Evolutionary conservation across 441 rosid genomes (phyloP).

Genomic region (Pelargonium hybrid): DNA sequence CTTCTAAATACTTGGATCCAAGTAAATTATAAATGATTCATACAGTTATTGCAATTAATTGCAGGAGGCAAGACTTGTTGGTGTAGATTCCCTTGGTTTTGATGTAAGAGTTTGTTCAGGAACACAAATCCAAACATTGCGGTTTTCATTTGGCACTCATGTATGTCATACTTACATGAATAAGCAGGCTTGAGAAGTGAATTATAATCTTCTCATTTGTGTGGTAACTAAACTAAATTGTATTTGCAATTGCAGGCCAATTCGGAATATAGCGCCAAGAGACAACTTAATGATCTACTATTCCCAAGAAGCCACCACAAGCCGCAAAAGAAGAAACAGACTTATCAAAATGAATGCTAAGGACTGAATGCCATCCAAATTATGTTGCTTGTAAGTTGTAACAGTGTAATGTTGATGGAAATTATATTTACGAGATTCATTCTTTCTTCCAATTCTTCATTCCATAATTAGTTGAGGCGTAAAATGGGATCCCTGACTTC

Average conservation of each 20-base stretch:
- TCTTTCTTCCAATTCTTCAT: too few species aligned
- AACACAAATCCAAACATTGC: constrained; percentile 60
- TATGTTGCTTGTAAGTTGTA: neutral
- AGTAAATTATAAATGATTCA: too few species aligned
- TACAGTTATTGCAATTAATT: too few species aligned
- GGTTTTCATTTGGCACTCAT: constrained; percentile 58
- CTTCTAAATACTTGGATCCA: neutral
- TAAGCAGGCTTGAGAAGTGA: too few species aligned
- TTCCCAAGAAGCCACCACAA: constrained; percentile 36
- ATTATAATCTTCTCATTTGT: too few species aligned
- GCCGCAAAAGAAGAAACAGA: constrained; percentile 29
- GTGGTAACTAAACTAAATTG: too few species aligned
- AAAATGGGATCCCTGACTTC: too few species aligned
- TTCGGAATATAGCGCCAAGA: constrained; percentile 67
- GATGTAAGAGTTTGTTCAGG: constrained; percentile 77
- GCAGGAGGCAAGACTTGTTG: constrained; percentile 60
- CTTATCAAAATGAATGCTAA: constrained; percentile 37
- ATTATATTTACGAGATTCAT: too few species aligned
- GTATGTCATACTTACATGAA: constrained; percentile 31
- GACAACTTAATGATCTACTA: constrained; percentile 56
- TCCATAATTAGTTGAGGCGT: too few species aligned
- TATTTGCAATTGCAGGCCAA: constrained; percentile 37
- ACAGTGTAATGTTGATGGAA: too few species aligned
- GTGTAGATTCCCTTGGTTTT: constrained; percentile 73
- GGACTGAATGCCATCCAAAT: neutral